Percentiles rank a stretch among this genome's conserved stretches.
Evolutionary conservation across 768 basidiomycete genomes (phyloP).

Genomic region (Pisolithus microcarpus): DNA sequence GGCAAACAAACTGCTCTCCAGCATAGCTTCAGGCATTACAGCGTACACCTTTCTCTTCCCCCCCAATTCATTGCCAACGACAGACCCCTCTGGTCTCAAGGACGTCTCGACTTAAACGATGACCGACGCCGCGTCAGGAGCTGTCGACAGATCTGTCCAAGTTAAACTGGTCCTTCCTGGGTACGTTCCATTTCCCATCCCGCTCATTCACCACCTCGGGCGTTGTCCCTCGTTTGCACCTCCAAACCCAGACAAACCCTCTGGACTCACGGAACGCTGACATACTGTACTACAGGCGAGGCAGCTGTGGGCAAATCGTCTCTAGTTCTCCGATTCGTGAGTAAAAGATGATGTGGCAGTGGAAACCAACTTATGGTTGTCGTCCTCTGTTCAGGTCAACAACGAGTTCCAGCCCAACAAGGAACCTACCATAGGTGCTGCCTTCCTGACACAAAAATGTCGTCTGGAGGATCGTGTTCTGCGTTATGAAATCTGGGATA

Average conservation of each 20-base stretch:
- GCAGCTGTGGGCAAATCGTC: slow-evolving; percentile 99
- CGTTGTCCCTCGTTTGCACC: neutral
- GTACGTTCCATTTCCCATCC: slow-evolving; percentile 36
- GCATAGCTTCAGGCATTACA: neutral
- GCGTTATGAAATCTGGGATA: slow-evolving; percentile 97
- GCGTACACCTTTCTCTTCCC: neutral
- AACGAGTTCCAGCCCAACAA: slow-evolving; percentile 99
- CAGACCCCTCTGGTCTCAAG: slow-evolving; percentile 7
- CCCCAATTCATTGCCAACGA: neutral
- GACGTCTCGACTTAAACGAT: slow-evolving; percentile 34
- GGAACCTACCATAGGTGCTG: slow-evolving; percentile 96
- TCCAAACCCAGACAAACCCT: neutral
- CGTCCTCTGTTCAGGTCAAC: slow-evolving; percentile 51
- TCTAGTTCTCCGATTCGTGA: slow-evolving; percentile 93
- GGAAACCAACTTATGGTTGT: neutral
- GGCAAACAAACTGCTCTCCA: neutral
- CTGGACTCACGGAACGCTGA: neutral
- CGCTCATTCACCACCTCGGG: neutral
- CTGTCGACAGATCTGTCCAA: slow-evolving; percentile 86
- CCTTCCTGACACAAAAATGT: slow-evolving; percentile 93
- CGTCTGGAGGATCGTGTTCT: slow-evolving; percentile 89
- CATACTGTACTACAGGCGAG: slow-evolving; percentile 57
- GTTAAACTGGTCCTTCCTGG: slow-evolving; percentile 96
- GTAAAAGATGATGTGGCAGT: slow-evolving; percentile 24
- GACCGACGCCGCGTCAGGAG: slow-evolving; percentile 69